Base-by-base conservation (phyloP, 2,329 filamentous ascomycete genomes). In the Colletotrichum graminicola region DNA sequence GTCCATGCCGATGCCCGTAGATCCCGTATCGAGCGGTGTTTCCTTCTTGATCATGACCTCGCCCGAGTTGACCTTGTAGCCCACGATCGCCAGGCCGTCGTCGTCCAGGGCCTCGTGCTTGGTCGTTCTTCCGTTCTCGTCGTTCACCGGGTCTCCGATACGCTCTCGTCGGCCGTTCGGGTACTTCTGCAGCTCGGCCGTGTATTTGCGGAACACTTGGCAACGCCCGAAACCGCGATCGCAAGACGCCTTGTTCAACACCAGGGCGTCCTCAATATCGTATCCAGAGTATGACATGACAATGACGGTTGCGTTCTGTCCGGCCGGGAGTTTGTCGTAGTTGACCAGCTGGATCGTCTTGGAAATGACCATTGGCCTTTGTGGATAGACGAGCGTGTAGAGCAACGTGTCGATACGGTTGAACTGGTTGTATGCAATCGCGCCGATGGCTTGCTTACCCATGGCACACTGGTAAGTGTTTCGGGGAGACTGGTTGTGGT, bases 261-360 rank as follows among this genome's bases (percentile, higher is more conserved):
- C 95, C 23, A 99, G 87, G 12, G 96, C 96, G 86, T 99, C 96
- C 85, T 99, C 96, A 76, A 99, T 99, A 90, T 99, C 96, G 82
- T 99, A 99, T 32, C 96, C 96, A 14, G 95, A 98, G 82, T 96
- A 99, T 60, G 95, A 98, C 96, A 99, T 99, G 83, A 99, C 96
- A 7, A 97, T 96, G 34, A 99, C 96, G 1, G 94, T 97, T 5
- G 96, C 97, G 73, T 98, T 98, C 79, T 99, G 96, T 0, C 96
- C 96, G 6, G 96, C 96, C 0, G 96, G 96, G 18, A 99, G 90
- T 79, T 98, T 97, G 82, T 99, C 96, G 79, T 98, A 99, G 76
- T 97, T 94, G 75, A 97, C 94, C 32, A 99, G 88, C 81, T 99
- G 94, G 75, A 99, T 99, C 0, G 96, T 98, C 77, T 97, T 93